Percentiles rank a stretch among this genome's conserved stretches.
These are phyloP conservation scores for Ogataea angusta DNA, from an alignment of 805 yeast species.

Conservation along the genomic window DNA sequence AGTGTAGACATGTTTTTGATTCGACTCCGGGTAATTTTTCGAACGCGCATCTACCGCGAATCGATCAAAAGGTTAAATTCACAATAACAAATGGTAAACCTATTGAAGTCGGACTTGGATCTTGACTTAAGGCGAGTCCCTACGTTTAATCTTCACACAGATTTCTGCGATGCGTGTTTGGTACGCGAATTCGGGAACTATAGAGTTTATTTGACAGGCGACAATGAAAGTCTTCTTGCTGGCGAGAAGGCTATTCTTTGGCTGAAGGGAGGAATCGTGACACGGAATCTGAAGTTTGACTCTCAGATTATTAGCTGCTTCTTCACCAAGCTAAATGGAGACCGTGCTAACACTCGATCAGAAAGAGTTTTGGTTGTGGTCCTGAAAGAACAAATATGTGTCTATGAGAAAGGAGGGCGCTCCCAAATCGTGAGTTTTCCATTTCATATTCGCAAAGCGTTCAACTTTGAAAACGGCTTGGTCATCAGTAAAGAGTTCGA, in stretches of 20 bases:
- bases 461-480: conserved; percentile 66
- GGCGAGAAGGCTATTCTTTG: conserved; percentile 41
- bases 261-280: conserved; percentile 46
- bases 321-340: conserved; percentile 48
- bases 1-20: neutral
- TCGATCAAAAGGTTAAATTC: neutral
- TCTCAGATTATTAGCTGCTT: conserved; percentile 57
- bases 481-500: conserved; percentile 34
- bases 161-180: conserved; percentile 16
- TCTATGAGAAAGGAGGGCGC: conserved; percentile 60
- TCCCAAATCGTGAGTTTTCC: conserved; percentile 65
- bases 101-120: conserved; percentile 14
- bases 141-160: conserved; percentile 21
- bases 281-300: conserved; percentile 48
- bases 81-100: conserved; percentile 6
- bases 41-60: conserved; percentile 5
- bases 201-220: conserved; percentile 20
- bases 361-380: conserved; percentile 55
- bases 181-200: conserved; percentile 9
- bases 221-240: conserved; percentile 24
- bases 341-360: conserved; percentile 6
- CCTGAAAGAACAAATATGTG: conserved; percentile 54
- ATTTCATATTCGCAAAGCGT: conserved; percentile 56
- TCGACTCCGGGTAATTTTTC: conserved; percentile 9
- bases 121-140: conserved; percentile 17